These are phyloP conservation scores for Xylogone sp. DNA, from an alignment of 2,329 filamentous ascomycete species.

Conservation along the genomic window DNA sequence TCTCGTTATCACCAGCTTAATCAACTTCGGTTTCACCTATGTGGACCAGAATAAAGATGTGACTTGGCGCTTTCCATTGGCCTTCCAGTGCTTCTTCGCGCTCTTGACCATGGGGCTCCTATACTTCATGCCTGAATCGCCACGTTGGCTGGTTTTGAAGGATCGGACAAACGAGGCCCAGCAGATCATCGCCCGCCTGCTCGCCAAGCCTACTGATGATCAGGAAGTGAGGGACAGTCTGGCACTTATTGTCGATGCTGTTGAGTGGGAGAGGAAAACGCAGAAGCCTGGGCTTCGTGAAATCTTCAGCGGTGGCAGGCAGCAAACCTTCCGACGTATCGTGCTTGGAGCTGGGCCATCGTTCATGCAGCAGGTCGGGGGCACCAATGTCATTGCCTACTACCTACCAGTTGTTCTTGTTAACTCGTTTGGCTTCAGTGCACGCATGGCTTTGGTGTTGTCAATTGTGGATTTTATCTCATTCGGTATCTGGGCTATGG, in stretches of 20 bases:
- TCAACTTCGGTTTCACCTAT: constrained; percentile 48
- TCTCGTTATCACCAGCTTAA: constrained; percentile 55
- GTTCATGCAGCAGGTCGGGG: constrained; percentile 42
- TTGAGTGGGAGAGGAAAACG: constrained; percentile 53
- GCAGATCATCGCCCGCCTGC: constrained; percentile 25
- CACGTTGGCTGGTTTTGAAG: constrained; percentile 31
- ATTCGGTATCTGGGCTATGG: too few relatives aligned
- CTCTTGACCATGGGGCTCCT: constrained; percentile 43
- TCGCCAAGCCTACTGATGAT: constrained; percentile 32
- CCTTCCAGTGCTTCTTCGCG: constrained; percentile 52
- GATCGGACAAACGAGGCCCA: constrained; percentile 33
- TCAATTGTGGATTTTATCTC: too few relatives aligned
- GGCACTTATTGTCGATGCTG: constrained; percentile 42
- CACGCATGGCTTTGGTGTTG: too few relatives aligned
- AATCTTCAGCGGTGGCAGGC: constrained; percentile 42
- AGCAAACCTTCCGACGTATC: constrained; percentile 46
- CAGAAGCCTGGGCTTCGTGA: constrained; percentile 24
- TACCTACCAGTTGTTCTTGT: constrained; percentile 1
- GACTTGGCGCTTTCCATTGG: constrained; percentile 56
- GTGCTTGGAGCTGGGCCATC: constrained; percentile 41
- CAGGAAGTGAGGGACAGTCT: constrained; percentile 6
- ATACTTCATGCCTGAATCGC: constrained; percentile 30
- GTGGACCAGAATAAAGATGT: constrained; percentile 33
- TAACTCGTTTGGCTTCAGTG: too few relatives aligned
- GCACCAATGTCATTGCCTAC: constrained; percentile 10